These are phyloP conservation scores for Alternaria sp. DNA, from an alignment of 2,329 filamentous ascomycete species.

Conservation along the genomic window DNA sequence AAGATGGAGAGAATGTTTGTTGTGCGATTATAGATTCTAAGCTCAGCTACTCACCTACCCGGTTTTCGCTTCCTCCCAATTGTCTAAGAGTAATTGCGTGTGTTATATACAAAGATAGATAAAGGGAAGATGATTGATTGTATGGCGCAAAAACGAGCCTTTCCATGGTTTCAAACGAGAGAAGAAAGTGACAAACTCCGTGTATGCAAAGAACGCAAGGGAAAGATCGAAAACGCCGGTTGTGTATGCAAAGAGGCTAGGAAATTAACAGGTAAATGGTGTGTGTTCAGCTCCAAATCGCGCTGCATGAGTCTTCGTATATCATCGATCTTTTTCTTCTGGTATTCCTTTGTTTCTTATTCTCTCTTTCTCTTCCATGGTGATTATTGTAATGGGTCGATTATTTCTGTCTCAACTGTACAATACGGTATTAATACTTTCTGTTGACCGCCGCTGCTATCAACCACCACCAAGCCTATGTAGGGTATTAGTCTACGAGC, in stretches of 20 bases:
- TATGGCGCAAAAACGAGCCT: neutral
- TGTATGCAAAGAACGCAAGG: neutral
- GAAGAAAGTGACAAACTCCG: neutral
- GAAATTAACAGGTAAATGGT: neutral
- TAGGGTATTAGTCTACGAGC: neutral
- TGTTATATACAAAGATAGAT: neutral
- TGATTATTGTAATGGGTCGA: neutral
- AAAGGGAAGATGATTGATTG: neutral
- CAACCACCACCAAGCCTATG: neutral
- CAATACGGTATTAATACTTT: neutral
- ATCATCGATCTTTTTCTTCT: slow-evolving; percentile 4
- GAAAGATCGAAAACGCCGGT: neutral
- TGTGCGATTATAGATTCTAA: neutral
- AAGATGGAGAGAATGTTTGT: neutral
- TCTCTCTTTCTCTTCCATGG: neutral
- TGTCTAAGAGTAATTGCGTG: neutral
- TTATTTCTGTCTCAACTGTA: neutral
- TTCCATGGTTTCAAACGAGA: neutral
- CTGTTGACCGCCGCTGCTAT: neutral
- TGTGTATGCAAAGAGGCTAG: neutral
- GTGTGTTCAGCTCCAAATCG: slow-evolving; percentile 3
- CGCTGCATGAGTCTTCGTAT: slow-evolving; percentile 13
- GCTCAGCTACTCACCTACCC: neutral
- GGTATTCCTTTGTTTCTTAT: neutral
- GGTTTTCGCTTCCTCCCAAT: neutral